Base-by-base conservation (phyloP, 2,329 filamentous ascomycete species). In the Alternaria dauci region DNA sequence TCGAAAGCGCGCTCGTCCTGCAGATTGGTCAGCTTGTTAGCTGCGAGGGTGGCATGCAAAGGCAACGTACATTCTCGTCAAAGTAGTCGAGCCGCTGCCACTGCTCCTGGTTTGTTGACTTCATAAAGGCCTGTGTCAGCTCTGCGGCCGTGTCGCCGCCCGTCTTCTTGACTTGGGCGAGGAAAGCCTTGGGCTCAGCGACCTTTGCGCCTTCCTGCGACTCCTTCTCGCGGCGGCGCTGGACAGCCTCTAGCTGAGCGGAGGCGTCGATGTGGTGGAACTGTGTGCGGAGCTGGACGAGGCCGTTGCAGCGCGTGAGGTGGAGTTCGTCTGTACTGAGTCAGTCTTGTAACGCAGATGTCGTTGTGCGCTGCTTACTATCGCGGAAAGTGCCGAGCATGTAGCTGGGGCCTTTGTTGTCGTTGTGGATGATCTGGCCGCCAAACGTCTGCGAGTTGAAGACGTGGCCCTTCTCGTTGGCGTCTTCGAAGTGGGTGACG, bases 311-410 rank as follows among this genome's bases (percentile, higher is more conserved):
- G 25, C 91, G 91, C 1, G 93, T 96, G 39, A 98, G 87, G 80
- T 97, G 93, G 9, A 97, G 83, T 74, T 96, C 89, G 70, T 92
- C 92, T 94, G 66, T 34, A 14, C 38, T 8, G n/a, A 1, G 52
- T 74, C 41, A 70, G 63, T 34, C 8, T 14, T 16, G 44, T 11
- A 12, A 26, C 18, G n/a, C 4, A 18, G n/a, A 6, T 28, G 2
- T 23, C 11, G 4, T 16, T 34, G 30, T 30, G 28, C 83, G 23
- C 44, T 54, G 39, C 88, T 70, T 79, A 94, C 92, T 87, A 52
- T 90, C 90, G 75, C 90, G 87, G 76, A 98, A 97, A n/a, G 93
- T 90, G 28, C 93, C 95, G 51, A 97, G 85, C 89, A 97, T 96
- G 81, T 96, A 96, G 67, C 84, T 81, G 8, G 88, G 87, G 67